These are phyloP conservation scores for Rhododendron williamsianum DNA, from an alignment of 148 eudicot genomes.

Conservation along the genomic window DNA sequence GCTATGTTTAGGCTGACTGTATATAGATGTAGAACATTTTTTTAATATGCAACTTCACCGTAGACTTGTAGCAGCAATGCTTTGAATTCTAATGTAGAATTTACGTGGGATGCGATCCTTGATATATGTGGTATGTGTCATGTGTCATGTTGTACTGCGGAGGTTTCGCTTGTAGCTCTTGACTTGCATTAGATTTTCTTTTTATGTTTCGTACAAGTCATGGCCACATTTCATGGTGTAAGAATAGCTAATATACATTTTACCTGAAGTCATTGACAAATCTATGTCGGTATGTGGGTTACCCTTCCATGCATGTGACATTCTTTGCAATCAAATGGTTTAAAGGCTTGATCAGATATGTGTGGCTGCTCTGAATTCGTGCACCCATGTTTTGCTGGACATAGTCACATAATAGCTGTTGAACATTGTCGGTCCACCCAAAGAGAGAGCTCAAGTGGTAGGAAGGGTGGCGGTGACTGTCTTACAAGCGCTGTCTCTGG, in stretches of 20 bases:
- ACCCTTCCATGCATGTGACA: background rate
- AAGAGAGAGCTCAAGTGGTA: background rate
- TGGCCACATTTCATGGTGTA: background rate
- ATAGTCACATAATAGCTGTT: background rate
- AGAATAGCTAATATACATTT: background rate
- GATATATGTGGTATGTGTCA: background rate
- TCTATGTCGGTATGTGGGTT: background rate
- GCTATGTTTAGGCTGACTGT: background rate
- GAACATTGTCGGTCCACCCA: background rate
- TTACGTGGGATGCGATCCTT: too few species aligned
- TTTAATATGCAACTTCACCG: background rate
- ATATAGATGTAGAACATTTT: background rate
- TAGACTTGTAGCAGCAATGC: background rate
- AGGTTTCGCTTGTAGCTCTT: background rate
- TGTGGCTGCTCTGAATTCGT: background rate
- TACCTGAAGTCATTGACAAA: background rate
- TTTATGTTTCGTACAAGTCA: background rate
- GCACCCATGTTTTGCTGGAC: background rate
- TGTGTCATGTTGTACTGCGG: background rate
- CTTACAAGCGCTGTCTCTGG: background rate
- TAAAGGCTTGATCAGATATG: background rate
- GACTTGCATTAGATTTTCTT: background rate
- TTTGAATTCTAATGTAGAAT: background rate
- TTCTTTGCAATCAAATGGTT: background rate
- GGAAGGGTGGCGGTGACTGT: background rate